Evolutionary conservation across 805 yeast genomes (phyloP).

Genomic region (Kuraishia molischiana): DNA sequence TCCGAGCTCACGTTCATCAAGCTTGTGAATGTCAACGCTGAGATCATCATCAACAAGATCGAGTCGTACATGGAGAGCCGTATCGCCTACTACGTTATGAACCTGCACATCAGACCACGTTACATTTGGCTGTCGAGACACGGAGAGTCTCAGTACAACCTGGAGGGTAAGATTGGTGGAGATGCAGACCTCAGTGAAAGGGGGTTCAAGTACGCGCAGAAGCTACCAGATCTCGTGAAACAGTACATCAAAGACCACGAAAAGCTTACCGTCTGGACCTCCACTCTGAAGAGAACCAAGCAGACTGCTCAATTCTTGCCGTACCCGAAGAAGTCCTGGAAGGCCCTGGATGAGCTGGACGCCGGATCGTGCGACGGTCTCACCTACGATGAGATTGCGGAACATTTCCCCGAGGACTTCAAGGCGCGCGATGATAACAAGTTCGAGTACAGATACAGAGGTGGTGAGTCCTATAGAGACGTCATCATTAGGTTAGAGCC

Average conservation of each 20-base stretch:
- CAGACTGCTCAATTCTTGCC: slow-evolving; percentile 83
- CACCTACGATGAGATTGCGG: slow-evolving; percentile 89
- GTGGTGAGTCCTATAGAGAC: slow-evolving; percentile 95
- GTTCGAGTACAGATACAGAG: slow-evolving; percentile 90
- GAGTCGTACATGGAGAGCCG: slow-evolving; percentile 85
- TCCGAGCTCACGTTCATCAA: slow-evolving; percentile 74
- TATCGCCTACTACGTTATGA: slow-evolving; percentile 93
- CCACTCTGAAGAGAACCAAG: slow-evolving; percentile 83
- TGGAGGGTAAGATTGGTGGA: slow-evolving; percentile 94
- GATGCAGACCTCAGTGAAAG: slow-evolving; percentile 80
- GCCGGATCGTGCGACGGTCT: slow-evolving; percentile 97
- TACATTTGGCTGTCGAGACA: slow-evolving; percentile 91
- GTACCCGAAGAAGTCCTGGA: slow-evolving; percentile 83
- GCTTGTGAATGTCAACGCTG: slow-evolving; percentile 78
- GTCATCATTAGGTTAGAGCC: slow-evolving; percentile 94
- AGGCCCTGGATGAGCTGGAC: slow-evolving; percentile 92
- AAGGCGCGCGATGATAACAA: slow-evolving; percentile 93
- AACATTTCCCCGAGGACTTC: slow-evolving; percentile 85
- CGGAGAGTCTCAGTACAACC: slow-evolving; percentile 88
- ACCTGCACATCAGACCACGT: slow-evolving; percentile 86
- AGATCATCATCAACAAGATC: slow-evolving; percentile 79
- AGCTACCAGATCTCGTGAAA: slow-evolving; percentile 67
- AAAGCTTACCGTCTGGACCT: slow-evolving; percentile 88
- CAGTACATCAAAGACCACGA: slow-evolving; percentile 53
- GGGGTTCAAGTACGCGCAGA: slow-evolving; percentile 75